Evolutionary conservation across 2,329 filamentous ascomycete genomes (phyloP).

Genomic region (Aspergillus bombycis): DNA sequence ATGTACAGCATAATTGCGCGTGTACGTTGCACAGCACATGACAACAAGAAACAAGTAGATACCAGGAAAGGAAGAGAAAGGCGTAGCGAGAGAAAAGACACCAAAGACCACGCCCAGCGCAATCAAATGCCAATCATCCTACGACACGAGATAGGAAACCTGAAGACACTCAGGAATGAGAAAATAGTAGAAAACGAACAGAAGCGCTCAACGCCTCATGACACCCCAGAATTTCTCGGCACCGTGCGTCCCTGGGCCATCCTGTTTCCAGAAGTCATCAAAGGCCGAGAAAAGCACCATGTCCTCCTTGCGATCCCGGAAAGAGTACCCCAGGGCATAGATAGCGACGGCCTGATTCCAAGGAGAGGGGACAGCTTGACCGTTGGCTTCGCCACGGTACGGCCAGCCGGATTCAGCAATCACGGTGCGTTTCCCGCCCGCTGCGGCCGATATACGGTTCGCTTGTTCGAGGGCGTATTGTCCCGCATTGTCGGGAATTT

Average conservation of each 20-base stretch:
- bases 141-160: not conserved
- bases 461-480: constrained; percentile 65
- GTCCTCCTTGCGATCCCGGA: constrained; percentile 43
- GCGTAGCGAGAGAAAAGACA: too few species aligned
- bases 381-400: constrained; percentile 66
- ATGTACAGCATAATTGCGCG: not conserved
- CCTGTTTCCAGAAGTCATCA: constrained; percentile 78
- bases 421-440: constrained; percentile 64
- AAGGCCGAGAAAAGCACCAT: constrained; percentile 78
- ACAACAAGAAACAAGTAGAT: not conserved
- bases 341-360: constrained; percentile 70
- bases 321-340: constrained; percentile 63
- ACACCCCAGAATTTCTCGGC: constrained; percentile 81
- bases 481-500: constrained; percentile 64
- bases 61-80: not conserved
- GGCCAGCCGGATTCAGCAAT: constrained; percentile 89
- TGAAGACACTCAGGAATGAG: not conserved
- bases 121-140: too few species aligned
- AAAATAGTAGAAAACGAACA: not conserved
- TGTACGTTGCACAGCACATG: not conserved
- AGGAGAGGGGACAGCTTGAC: constrained; percentile 68
- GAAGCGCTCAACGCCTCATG: constrained; percentile 2
- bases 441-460: constrained; percentile 47
- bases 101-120: not conserved
- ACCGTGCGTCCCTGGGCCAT: constrained; percentile 64